Evolutionary conservation across 2,329 filamentous ascomycete genomes (phyloP).

Genomic region (Sporothrix phasma): DNA sequence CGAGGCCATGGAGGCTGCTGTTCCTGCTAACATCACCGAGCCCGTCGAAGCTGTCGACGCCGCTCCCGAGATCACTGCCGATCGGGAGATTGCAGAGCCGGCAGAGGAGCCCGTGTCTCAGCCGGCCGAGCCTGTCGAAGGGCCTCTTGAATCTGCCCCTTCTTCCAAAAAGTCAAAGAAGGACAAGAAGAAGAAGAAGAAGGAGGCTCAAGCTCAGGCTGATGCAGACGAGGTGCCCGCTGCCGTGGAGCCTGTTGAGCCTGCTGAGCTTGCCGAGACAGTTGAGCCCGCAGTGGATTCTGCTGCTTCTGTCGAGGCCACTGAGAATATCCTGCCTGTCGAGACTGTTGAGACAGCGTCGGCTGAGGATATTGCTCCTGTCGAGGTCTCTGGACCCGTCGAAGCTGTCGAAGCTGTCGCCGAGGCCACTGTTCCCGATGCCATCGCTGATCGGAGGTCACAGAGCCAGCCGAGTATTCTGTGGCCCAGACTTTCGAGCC

Average conservation of each 20-base stretch:
- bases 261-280: not conserved
- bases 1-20: not conserved
- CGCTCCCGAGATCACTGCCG: not conserved
- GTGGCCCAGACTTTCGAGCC: not conserved
- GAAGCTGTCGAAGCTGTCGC: not conserved
- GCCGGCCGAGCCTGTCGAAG: not conserved
- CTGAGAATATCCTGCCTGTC: too few species aligned
- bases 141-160: not conserved
- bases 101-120: not conserved
- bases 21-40: not conserved
- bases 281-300: not conserved
- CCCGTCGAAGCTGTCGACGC: not conserved
- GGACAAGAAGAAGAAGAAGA: conserved; percentile 10
- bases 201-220: conserved; percentile 3
- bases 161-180: conserved; percentile 11
- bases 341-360: not conserved
- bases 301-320: too few species aligned
- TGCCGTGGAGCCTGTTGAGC: too few species aligned
- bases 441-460: not conserved
- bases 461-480: not conserved
- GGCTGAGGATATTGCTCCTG: not conserved
- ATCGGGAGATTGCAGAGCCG: not conserved
- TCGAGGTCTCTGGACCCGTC: not conserved
- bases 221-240: not conserved
- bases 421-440: too few species aligned